phyloP scores from a whole-genome alignment of 352 stramenopile genomes.

The Plasmopara halstedii region DNA sequence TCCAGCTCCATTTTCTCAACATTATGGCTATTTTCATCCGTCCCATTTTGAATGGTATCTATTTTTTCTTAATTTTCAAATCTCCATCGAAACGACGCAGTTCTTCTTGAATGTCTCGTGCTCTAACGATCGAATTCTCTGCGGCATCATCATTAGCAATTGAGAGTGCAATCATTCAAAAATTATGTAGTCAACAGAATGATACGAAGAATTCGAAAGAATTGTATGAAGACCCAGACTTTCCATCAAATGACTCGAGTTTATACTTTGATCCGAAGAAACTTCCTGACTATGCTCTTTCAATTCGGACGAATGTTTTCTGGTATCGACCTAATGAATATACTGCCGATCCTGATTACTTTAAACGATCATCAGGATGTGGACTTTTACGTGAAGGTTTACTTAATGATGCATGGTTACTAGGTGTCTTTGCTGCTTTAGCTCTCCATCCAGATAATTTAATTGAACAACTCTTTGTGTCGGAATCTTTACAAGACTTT shows the following conservation, averaged over 20 bases:
- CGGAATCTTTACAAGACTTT: conserved; percentile 66
- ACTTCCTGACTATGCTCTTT: conserved; percentile 48
- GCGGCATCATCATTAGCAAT: conserved; percentile 13
- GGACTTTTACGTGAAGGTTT: conserved; percentile 47
- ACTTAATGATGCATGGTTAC: conserved; percentile 79
- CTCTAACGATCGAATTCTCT: conserved; percentile 11
- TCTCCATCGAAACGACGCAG: not conserved
- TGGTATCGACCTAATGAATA: conserved; percentile 77
- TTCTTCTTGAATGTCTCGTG: conserved; percentile 16
- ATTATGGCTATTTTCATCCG: not conserved
- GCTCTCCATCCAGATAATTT: conserved; percentile 74
- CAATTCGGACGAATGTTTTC: conserved; percentile 19
- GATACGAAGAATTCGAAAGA: conserved; percentile 7
- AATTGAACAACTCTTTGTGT: conserved; percentile 89
- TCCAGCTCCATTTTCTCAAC: too few species aligned
- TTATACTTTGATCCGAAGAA: conserved; percentile 53
- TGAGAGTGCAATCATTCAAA: conserved; percentile 44
- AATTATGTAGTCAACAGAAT: conserved; percentile 19
- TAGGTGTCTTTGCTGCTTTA: conserved; percentile 79
- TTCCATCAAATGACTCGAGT: conserved; percentile 33
- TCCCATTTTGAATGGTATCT: not conserved
- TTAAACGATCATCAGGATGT: conserved; percentile 61
- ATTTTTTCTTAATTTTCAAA: not conserved
- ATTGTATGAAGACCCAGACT: conserved; percentile 57
- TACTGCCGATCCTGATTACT: conserved; percentile 74